phyloP scores from a whole-genome alignment of 2,329 filamentous ascomycete species.

The Pseudogymnoascus sp. region DNA sequence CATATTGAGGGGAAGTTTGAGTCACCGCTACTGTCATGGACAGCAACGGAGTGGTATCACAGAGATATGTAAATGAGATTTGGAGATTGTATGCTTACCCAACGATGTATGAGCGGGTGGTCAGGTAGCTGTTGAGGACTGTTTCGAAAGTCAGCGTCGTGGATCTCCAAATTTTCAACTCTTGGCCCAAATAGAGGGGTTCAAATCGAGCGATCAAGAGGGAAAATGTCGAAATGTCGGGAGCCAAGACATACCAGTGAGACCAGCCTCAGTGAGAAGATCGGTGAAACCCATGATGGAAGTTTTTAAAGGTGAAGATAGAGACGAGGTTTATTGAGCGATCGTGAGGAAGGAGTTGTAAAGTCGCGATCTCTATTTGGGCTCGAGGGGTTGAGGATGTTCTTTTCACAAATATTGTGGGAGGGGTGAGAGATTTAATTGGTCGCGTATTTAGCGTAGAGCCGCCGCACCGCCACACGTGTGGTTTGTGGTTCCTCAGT shows the following conservation, averaged over 20 bases:
- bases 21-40: background rate
- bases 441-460: slow-evolving; percentile 5
- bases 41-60: slow-evolving; percentile 17
- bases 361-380: slow-evolving; percentile 8
- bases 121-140: slow-evolving; percentile 66
- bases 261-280: slow-evolving; percentile 56
- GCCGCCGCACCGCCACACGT: background rate
- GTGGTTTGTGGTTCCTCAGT: slow-evolving; percentile 2
- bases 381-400: background rate
- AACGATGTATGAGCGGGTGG: slow-evolving; percentile 71
- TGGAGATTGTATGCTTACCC: slow-evolving; percentile 52
- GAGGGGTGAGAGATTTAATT: slow-evolving; percentile 9
- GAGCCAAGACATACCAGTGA: slow-evolving; percentile 38
- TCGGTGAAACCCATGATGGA: slow-evolving; percentile 59
- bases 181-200: slow-evolving; percentile 10
- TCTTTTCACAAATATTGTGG: slow-evolving; percentile 7
- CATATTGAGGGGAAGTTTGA: slow-evolving; percentile 36
- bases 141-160: slow-evolving; percentile 27
- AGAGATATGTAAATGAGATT: slow-evolving; percentile 14
- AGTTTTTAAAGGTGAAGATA: background rate
- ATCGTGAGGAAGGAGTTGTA: background rate
- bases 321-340: slow-evolving; percentile 6
- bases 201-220: slow-evolving; percentile 8
- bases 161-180: slow-evolving; percentile 9
- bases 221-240: slow-evolving; percentile 1